Evolutionary conservation across 1,284 basidiomycete species (phyloP).

Genomic region (Ustilago esculenta): DNA sequence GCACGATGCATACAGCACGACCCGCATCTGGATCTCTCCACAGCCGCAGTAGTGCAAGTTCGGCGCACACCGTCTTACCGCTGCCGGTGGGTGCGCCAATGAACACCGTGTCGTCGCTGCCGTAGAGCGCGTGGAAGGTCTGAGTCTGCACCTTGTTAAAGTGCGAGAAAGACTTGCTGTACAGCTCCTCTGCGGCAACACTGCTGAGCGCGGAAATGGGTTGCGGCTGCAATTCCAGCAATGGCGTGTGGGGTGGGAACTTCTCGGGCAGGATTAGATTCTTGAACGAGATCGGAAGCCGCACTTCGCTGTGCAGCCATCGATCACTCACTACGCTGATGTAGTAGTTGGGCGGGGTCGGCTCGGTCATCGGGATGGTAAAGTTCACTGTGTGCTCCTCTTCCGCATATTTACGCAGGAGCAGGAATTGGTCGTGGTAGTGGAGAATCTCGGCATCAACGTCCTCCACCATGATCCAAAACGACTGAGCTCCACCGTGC

Average conservation of each 20-base stretch:
- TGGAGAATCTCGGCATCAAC: conserved; percentile 95
- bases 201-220: conserved; percentile 91
- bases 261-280: conserved; percentile 97
- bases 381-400: conserved; percentile 93
- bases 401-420: conserved; percentile 84
- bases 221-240: conserved; percentile 90
- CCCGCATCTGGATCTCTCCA: conserved; percentile 81
- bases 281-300: conserved; percentile 95
- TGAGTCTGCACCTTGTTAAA: conserved; percentile 99
- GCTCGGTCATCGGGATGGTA: conserved; percentile 95
- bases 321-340: conserved; percentile 93
- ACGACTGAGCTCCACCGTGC: conserved; percentile 86
- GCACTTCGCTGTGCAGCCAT: conserved; percentile 94
- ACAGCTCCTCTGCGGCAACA: conserved; percentile 86
- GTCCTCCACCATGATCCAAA: conserved; percentile 91
- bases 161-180: conserved; percentile 74
- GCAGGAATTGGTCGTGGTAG: conserved; percentile 91
- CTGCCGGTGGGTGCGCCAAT: conserved; percentile 95
- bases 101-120: conserved; percentile 93
- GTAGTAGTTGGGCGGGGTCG: conserved; percentile 96
- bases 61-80: conserved; percentile 96
- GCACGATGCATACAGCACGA: conserved; percentile 96
- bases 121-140: conserved; percentile 96
- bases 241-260: conserved; percentile 89
- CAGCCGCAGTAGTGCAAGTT: conserved; percentile 89